Evolutionary conservation across 1,139 yeast species (phyloP).

Genomic region (Geotrichum aggregatum): DNA sequence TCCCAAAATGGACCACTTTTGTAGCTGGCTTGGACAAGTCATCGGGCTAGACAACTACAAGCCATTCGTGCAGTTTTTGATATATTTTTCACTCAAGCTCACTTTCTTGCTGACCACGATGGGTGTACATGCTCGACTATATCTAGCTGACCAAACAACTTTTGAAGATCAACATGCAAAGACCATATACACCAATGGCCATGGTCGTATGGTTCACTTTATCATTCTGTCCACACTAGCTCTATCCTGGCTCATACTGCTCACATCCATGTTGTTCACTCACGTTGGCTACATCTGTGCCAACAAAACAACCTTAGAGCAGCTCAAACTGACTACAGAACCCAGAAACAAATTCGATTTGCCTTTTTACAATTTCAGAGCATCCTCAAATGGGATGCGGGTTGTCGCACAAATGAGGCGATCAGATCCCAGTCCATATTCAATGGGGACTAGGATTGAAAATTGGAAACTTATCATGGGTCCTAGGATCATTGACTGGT

Average conservation of each 20-base stretch:
- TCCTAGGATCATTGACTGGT: constrained; percentile 10
- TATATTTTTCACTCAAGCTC: background rate
- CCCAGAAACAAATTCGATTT: constrained; percentile 25
- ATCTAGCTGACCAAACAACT: background rate
- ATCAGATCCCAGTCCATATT: constrained; percentile 32
- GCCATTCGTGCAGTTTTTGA: constrained; percentile 59
- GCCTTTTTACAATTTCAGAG: constrained; percentile 32
- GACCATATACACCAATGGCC: too few species aligned
- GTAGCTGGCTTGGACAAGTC: constrained; percentile 89
- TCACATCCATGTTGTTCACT: constrained; percentile 31
- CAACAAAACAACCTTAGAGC: constrained; percentile 39
- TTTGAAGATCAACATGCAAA: too few species aligned
- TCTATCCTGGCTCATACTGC: constrained; percentile 28
- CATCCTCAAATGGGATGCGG: constrained; percentile 8
- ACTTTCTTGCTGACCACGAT: background rate
- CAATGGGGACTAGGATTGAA: constrained; percentile 28
- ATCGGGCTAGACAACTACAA: constrained; percentile 77
- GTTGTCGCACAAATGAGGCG: constrained; percentile 5
- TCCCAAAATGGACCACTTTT: constrained; percentile 65
- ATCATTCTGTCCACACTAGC: constrained; percentile 34
- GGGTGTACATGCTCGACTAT: background rate
- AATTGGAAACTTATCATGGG: constrained; percentile 17
- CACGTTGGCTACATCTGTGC: constrained; percentile 32
- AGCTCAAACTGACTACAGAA: constrained; percentile 27
- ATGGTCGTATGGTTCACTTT: constrained; percentile 30